Evolutionary conservation across 768 basidiomycete species (phyloP).

Genomic region (Rhizopogon sp.): DNA sequence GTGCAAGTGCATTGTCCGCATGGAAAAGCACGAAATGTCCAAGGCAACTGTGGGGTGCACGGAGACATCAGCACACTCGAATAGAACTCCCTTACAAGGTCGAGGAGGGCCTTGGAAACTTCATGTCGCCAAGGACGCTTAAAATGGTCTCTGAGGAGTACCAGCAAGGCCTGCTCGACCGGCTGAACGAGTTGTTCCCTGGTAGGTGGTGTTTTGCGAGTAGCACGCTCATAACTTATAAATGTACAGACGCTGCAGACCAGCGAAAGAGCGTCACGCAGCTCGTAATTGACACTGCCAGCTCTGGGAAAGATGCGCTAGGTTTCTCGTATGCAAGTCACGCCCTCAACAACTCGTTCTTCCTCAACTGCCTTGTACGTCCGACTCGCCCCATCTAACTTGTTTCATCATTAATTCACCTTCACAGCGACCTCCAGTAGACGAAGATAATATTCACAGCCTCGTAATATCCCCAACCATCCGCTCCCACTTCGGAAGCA

Average conservation of each 20-base stretch:
- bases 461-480: conserved; percentile 15
- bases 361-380: conserved; percentile 82
- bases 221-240: neutral
- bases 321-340: conserved; percentile 90
- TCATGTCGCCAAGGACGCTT: conserved; percentile 71
- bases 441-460: conserved; percentile 14
- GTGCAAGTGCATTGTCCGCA: conserved; percentile 8
- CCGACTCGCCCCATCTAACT: neutral
- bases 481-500: conserved; percentile 49
- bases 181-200: conserved; percentile 69
- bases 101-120: conserved; percentile 71
- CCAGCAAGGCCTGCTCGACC: conserved; percentile 76
- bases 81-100: conserved; percentile 58
- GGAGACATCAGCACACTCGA: conserved; percentile 44
- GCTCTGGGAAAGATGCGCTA: conserved; percentile 51
- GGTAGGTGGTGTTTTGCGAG: conserved; percentile 40
- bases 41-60: conserved; percentile 12
- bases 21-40: conserved; percentile 10
- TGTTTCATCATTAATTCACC: neutral
- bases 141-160: conserved; percentile 75
- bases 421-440: conserved; percentile 30
- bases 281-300: conserved; percentile 66
- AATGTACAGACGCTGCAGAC: conserved; percentile 44
- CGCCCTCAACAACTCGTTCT: conserved; percentile 94
- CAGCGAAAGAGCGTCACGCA: conserved; percentile 59